Evolutionary conservation across 495 filamentous ascomycete species (phyloP).

Genomic region (Trichoderma reesei): DNA sequence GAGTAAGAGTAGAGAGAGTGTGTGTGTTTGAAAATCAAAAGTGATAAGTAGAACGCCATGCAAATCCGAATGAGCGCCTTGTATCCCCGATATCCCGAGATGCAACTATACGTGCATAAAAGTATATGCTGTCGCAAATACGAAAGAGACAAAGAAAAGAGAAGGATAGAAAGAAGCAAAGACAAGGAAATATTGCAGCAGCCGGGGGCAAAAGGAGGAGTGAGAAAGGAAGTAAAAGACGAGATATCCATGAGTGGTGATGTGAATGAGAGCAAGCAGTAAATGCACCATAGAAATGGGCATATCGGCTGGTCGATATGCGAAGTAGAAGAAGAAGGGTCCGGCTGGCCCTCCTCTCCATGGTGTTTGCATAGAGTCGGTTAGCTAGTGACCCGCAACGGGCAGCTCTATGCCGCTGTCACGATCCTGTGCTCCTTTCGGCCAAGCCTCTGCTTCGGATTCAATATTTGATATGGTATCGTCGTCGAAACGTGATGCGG

Average conservation of each 20-base stretch:
- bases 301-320: background rate
- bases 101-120: background rate
- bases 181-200: slow-evolving; percentile 15
- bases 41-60: background rate
- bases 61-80: slow-evolving; percentile 5
- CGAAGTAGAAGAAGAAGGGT: background rate
- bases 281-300: background rate
- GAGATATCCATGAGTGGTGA: slow-evolving; percentile 19
- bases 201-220: slow-evolving; percentile 2
- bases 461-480: slow-evolving; percentile 18
- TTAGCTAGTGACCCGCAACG: slow-evolving; percentile 21
- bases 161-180: slow-evolving; percentile 17
- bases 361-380: background rate
- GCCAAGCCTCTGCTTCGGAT: slow-evolving; percentile 17
- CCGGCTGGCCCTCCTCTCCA: background rate
- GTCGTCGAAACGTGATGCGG: slow-evolving; percentile 13
- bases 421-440: slow-evolving; percentile 35
- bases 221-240: slow-evolving; percentile 12
- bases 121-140: slow-evolving; percentile 6
- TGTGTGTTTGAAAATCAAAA: no score
- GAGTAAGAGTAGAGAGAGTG: background rate
- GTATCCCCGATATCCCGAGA: slow-evolving; percentile 11
- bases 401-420: slow-evolving; percentile 44
- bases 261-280: slow-evolving; percentile 9
- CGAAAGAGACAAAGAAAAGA: background rate